phyloP scores from a whole-genome alignment of 257 asterid genomes.

The Nicotiana obtusifolia region DNA sequence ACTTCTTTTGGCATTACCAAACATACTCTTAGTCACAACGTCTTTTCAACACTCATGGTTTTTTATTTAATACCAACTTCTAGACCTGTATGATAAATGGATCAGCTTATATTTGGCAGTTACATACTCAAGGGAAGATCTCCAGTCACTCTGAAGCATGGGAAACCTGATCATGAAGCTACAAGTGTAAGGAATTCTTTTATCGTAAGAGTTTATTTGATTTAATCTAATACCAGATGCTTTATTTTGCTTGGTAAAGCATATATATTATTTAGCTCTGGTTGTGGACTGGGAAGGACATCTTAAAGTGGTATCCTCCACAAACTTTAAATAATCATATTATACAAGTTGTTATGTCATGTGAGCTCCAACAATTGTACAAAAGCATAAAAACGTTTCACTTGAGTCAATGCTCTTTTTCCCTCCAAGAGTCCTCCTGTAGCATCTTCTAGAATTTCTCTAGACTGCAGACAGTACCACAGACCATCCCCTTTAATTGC shows the following conservation, averaged over 20 bases:
- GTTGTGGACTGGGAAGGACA: background rate
- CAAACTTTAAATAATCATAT: background rate
- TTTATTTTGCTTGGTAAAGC: background rate
- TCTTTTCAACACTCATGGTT: background rate
- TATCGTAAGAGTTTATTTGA: background rate
- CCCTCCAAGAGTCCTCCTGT: background rate
- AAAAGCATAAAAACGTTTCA: background rate
- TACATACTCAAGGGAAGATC: slow-evolving; percentile 80
- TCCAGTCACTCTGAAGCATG: slow-evolving; percentile 93
- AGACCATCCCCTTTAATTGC: background rate
- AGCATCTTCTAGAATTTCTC: background rate
- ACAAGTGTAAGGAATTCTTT: slow-evolving; percentile 48
- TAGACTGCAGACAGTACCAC: background rate
- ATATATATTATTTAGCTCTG: background rate
- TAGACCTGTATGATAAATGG: background rate
- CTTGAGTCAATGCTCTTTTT: background rate
- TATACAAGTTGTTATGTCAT: background rate
- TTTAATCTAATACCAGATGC: background rate
- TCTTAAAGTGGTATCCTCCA: background rate
- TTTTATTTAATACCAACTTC: background rate
- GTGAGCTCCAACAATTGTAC: background rate
- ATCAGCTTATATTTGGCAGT: slow-evolving; percentile 35
- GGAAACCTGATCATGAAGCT: slow-evolving; percentile 86
- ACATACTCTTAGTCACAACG: background rate
- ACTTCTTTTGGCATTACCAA: too few relatives aligned